Evolutionary conservation across 169 alveolate genomes (phyloP).

Genomic region (Cryptosporidium canis): DNA sequence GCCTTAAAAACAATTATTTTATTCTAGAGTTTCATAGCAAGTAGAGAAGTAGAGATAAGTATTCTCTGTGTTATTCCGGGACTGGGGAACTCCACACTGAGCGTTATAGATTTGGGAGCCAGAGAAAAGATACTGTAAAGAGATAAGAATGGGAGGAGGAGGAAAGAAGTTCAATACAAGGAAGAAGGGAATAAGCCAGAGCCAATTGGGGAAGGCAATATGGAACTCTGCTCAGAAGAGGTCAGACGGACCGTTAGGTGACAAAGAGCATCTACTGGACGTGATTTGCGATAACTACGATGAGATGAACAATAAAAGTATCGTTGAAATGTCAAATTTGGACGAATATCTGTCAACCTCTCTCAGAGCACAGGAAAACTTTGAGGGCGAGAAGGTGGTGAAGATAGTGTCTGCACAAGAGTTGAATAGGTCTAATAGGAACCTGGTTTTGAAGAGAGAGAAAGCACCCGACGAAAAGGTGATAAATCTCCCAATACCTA

Average conservation of each 20-base stretch:
- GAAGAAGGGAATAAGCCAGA: conserved; percentile 59
- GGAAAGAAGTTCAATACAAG: conserved; percentile 34
- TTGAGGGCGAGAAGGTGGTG: conserved; percentile 43
- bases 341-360: conserved; percentile 66
- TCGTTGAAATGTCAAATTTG: conserved; percentile 49
- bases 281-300: conserved; percentile 62
- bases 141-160: conserved; percentile 51
- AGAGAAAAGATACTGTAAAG: neutral
- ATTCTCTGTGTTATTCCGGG: neutral
- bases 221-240: conserved; percentile 42
- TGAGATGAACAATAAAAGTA: conserved; percentile 61
- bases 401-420: neutral
- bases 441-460: conserved; percentile 8
- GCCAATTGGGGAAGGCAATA: conserved; percentile 59
- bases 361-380: conserved; percentile 67
- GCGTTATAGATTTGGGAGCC: neutral
- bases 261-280: conserved; percentile 42
- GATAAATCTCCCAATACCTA: conserved; percentile 33
- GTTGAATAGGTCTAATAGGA: neutral
- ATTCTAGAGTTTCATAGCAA: neutral
- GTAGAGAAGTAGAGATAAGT: neutral
- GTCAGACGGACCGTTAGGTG: neutral
- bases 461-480: neutral
- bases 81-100: neutral
- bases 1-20: neutral